These are phyloP conservation scores for Gracilaria gracilis DNA, from an alignment of 23 red algal species.

Conservation along the genomic window DNA sequence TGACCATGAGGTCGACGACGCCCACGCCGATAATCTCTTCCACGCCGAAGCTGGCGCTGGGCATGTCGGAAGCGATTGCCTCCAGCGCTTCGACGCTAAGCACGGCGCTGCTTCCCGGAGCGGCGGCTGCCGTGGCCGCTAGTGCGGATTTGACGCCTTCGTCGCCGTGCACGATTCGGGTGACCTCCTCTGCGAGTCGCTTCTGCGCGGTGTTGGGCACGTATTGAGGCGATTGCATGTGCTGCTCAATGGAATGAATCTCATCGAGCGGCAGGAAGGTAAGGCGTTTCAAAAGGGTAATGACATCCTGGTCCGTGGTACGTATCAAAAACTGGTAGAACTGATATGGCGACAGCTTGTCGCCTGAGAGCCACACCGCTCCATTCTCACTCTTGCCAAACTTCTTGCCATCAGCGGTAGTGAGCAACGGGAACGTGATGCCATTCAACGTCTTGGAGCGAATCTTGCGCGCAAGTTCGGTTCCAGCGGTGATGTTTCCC, in stretches of 20 bases:
- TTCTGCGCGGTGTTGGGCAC: slow-evolving; percentile 85
- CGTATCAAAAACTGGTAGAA: slow-evolving; percentile 95
- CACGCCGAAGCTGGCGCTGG: slow-evolving; percentile 34
- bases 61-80: slow-evolving; percentile 79
- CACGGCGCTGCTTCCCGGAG: slow-evolving; percentile 76
- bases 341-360: slow-evolving; percentile 93
- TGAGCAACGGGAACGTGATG: slow-evolving; percentile 94
- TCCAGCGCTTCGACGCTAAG: slow-evolving; percentile 79
- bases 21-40: slow-evolving; percentile 64
- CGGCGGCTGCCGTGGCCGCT: slow-evolving; percentile 81
- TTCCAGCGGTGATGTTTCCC: slow-evolving; percentile 97
- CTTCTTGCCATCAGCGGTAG: slow-evolving; percentile 88
- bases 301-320: slow-evolving; percentile 84
- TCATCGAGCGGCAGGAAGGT: slow-evolving; percentile 90
- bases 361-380: slow-evolving; percentile 86
- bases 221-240: slow-evolving; percentile 60
- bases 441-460: slow-evolving; percentile 66
- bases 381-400: slow-evolving; percentile 96
- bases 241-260: slow-evolving; percentile 72
- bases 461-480: slow-evolving; percentile 88
- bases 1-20: slow-evolving; percentile 92
- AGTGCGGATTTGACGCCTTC: slow-evolving; percentile 74
- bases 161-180: slow-evolving; percentile 93
- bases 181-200: slow-evolving; percentile 89
- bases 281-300: slow-evolving; percentile 75